These are phyloP conservation scores for Fraxinus velutina DNA, from an alignment of 305 asterid genomes.

Conservation along the genomic window DNA sequence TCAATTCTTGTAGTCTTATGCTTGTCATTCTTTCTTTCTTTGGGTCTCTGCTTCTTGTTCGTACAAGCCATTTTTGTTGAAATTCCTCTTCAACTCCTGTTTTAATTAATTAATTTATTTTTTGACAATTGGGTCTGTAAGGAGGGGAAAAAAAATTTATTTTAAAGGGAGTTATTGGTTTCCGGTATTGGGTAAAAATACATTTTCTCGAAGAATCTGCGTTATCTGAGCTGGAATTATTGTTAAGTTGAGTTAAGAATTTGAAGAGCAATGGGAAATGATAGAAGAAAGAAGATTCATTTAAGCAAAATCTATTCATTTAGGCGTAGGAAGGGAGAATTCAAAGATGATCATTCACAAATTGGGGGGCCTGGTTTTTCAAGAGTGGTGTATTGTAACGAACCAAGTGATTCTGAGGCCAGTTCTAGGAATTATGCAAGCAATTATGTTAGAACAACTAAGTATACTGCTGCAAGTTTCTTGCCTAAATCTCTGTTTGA, in stretches of 20 bases:
- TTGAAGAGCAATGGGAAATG: slow-evolving; percentile 29
- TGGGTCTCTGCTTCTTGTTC: slow-evolving; percentile 20
- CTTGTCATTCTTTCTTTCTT: slow-evolving; percentile 13
- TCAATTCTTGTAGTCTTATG: slow-evolving; percentile 17
- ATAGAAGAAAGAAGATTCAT: slow-evolving; percentile 55
- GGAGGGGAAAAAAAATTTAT: slow-evolving; percentile 21
- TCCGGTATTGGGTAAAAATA: slow-evolving; percentile 2
- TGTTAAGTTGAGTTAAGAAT: not conserved
- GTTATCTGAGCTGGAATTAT: not conserved
- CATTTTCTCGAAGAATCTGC: slow-evolving; percentile 6
- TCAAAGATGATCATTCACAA: slow-evolving; percentile 62
- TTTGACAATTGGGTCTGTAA: slow-evolving; percentile 16
- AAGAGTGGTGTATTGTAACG: slow-evolving; percentile 54
- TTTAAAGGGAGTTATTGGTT: slow-evolving; percentile 14
- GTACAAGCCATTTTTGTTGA: slow-evolving; percentile 14
- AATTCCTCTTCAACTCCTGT: slow-evolving; percentile 2
- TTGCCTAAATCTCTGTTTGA: slow-evolving; percentile 49
- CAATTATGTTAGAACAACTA: slow-evolving; percentile 79
- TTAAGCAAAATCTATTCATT: slow-evolving; percentile 80
- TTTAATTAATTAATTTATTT: not conserved
- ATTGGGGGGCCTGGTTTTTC: slow-evolving; percentile 91
- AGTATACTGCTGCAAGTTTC: slow-evolving; percentile 72
- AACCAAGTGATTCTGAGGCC: slow-evolving; percentile 47
- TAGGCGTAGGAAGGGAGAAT: slow-evolving; percentile 50
- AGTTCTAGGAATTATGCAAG: slow-evolving; percentile 38